These are phyloP conservation scores for Hypsizygus marmoreus DNA, from an alignment of 768 basidiomycete genomes.

Conservation along the genomic window DNA sequence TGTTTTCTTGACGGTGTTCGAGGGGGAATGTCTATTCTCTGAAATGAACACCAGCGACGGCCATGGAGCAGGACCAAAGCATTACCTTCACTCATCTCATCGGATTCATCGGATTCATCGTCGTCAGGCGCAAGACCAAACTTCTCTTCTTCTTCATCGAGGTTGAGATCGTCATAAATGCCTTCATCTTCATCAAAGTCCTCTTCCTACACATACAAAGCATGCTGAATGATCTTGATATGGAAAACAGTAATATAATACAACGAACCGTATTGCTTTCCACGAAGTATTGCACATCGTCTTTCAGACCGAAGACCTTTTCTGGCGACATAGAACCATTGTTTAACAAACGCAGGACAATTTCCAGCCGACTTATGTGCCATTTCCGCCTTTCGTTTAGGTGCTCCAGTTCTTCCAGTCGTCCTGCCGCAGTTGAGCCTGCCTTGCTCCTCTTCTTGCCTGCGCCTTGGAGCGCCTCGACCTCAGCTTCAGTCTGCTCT, in stretches of 20 bases:
- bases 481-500: slow-evolving; percentile 92
- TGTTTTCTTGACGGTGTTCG: slow-evolving; percentile 74
- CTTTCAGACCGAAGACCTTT: slow-evolving; percentile 79
- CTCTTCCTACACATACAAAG: slow-evolving; percentile 68
- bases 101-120: slow-evolving; percentile 76
- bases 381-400: slow-evolving; percentile 94
- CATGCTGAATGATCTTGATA: slow-evolving; percentile 18
- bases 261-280: slow-evolving; percentile 88
- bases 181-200: slow-evolving; percentile 97
- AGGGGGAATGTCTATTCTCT: slow-evolving; percentile 55
- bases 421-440: slow-evolving; percentile 62
- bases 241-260: slow-evolving; percentile 7
- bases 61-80: neutral
- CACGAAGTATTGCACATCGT: slow-evolving; percentile 95
- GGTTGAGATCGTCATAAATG: slow-evolving; percentile 96
- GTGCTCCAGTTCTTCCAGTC: slow-evolving; percentile 81
- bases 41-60: slow-evolving; percentile 12
- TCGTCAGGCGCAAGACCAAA: slow-evolving; percentile 81
- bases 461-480: slow-evolving; percentile 78
- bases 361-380: slow-evolving; percentile 92
- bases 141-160: slow-evolving; percentile 96
- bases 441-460: slow-evolving; percentile 87
- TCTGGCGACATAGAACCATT: slow-evolving; percentile 89
- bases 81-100: slow-evolving; percentile 73
- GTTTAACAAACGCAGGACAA: slow-evolving; percentile 89